These are phyloP conservation scores for Lagenaria siceraria DNA, from an alignment of 306 rosid species.

Conservation along the genomic window DNA sequence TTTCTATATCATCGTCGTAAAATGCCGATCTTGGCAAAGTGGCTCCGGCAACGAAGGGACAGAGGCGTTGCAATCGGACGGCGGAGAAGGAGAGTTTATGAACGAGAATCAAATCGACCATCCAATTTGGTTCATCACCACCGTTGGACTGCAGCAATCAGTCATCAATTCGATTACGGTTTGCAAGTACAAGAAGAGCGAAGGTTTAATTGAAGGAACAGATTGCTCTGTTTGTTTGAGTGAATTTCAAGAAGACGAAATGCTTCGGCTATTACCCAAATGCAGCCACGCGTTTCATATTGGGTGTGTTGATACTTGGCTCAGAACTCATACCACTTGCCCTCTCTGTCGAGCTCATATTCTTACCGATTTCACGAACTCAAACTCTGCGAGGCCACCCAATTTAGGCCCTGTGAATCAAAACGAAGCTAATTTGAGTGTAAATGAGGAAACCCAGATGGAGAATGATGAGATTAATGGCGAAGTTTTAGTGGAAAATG, in stretches of 20 bases:
- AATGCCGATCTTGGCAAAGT: constrained; percentile 34
- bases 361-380: background rate
- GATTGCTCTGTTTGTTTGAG: constrained; percentile 5
- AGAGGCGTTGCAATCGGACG: constrained; percentile 13
- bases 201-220: background rate
- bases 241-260: background rate
- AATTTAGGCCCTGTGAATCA: constrained; percentile 13
- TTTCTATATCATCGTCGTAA: constrained; percentile 37
- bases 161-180: background rate
- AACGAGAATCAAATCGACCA: constrained; percentile 24
- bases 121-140: constrained; percentile 1
- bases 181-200: background rate
- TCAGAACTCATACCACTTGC: background rate
- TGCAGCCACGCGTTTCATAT: constrained; percentile 4
- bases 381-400: constrained; percentile 6
- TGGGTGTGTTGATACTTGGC: background rate
- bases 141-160: background rate
- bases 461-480: constrained; percentile 18
- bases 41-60: constrained; percentile 6
- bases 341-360: background rate
- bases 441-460: constrained; percentile 22
- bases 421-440: constrained; percentile 7
- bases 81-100: constrained; percentile 25
- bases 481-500: constrained; percentile 8
- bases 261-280: background rate